Evolutionary conservation across 495 filamentous ascomycete genomes (phyloP).

Genomic region (Podospora australis): DNA sequence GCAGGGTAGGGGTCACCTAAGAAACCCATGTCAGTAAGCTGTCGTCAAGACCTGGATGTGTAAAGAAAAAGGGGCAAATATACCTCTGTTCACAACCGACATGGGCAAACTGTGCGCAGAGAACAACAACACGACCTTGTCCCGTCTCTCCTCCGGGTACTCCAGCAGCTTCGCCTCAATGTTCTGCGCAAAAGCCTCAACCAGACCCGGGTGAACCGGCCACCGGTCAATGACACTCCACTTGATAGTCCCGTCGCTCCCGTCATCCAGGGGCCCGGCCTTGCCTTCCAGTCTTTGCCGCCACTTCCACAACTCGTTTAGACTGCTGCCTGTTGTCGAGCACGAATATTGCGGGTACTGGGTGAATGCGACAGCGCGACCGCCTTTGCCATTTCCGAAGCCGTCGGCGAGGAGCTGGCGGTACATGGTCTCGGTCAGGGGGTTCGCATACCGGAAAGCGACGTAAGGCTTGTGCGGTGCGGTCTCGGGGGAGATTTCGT

Average conservation of each 20-base stretch:
- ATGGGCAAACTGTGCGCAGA: constrained; percentile 96
- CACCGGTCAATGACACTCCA: constrained; percentile 99
- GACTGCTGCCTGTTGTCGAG: constrained; percentile 89
- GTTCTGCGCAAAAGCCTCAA: constrained; percentile 85
- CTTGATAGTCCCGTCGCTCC: constrained; percentile 60
- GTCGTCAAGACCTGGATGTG: not conserved
- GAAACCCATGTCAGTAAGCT: constrained; percentile 14
- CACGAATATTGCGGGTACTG: constrained; percentile 99
- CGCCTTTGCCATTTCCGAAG: constrained; percentile 77
- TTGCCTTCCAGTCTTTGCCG: constrained; percentile 80
- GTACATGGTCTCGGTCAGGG: constrained; percentile 92
- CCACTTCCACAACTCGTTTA: constrained; percentile 99
- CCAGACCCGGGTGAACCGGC: constrained; percentile 83
- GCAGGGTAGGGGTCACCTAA: constrained; percentile 90
- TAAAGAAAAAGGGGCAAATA: not conserved
- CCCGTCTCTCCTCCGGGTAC: constrained; percentile 72
- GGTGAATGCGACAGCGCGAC: constrained; percentile 91
- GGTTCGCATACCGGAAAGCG: constrained; percentile 94
- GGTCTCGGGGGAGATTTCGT: constrained; percentile 81
- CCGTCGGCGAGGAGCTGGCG: constrained; percentile 74
- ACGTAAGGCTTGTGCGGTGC: constrained; percentile 98
- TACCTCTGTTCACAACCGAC: constrained; percentile 89
- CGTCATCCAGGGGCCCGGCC: constrained; percentile 36
- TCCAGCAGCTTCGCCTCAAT: constrained; percentile 75
- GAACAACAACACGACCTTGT: constrained; percentile 80